Evolutionary conservation across 257 asterid species (phyloP).

Genomic region (Nicotiana sylvestris): DNA sequence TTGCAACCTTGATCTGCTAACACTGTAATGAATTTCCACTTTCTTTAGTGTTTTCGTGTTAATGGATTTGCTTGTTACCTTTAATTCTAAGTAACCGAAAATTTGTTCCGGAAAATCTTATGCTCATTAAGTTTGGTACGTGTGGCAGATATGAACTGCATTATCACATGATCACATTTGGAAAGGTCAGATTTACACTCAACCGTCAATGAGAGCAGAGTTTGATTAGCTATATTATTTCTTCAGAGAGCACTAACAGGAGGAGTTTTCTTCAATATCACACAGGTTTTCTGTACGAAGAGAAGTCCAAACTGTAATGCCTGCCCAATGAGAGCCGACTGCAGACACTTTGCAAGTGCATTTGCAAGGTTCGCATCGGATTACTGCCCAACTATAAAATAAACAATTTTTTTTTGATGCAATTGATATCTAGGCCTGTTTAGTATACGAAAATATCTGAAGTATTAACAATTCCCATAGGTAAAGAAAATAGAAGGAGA

Average conservation of each 20-base stretch:
- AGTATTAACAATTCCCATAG: not conserved
- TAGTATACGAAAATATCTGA: not conserved
- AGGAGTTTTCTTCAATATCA: not conserved
- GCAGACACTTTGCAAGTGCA: constrained; percentile 58
- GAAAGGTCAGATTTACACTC: constrained; percentile 40
- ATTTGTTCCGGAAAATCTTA: not conserved
- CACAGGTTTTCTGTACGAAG: constrained; percentile 56
- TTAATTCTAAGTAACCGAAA: constrained; percentile 2
- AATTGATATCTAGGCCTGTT: not conserved
- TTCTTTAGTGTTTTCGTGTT: not conserved
- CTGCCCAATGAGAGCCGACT: constrained; percentile 53
- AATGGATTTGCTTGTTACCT: not conserved
- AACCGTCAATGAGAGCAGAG: not conserved
- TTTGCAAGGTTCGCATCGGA: constrained; percentile 41
- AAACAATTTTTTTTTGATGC: not conserved
- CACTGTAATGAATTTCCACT: constrained; percentile 27
- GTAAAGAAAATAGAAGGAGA: not conserved
- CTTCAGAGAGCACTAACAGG: not conserved
- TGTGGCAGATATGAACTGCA: constrained; percentile 46
- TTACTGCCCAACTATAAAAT: not conserved
- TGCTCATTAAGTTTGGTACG: constrained; percentile 9
- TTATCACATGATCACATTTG: constrained; percentile 47
- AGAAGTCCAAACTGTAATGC: constrained; percentile 43
- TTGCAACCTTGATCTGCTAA: not conserved
- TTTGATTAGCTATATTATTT: not conserved